Base-by-base conservation (phyloP, 805 yeast species). In the Wickerhamomyces bovis region DNA sequence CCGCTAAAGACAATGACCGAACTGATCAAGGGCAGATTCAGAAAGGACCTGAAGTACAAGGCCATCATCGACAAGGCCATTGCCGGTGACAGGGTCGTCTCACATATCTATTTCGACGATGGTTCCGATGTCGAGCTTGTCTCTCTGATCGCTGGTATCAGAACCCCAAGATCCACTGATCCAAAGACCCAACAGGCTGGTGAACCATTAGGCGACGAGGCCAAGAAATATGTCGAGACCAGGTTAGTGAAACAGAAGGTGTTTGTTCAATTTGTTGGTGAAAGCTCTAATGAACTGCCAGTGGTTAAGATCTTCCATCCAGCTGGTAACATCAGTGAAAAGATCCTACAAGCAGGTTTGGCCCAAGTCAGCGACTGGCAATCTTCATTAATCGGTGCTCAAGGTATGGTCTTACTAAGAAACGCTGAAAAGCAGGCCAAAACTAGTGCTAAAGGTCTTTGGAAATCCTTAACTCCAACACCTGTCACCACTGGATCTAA, bases 311-410 rank as follows among this genome's bases (percentile, higher is more conserved):
- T 87, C 33, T 60, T 70, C 46, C 92, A 85, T 58, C 88, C 95
- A 28, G 84, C 85, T 5, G 95, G 95, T 16, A 81, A 81, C 51
- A 81, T 87, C 55, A 79, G 84, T 48, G 85, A 80, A 53, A 77
- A 78, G 52, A 67, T 88, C 47, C 71, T 88, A 48, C 78, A 75
- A 47, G 72, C 71, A 46, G 96, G 96, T 11, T 71, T 83, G 26
- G 95, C 84, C 12, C 81, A 80, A 53, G 80, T 87, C 42, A 77
- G 81, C 22, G 95, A 88, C 62, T 83, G 92, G 89, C 96, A 89
- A 61, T 78, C 89, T 1, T 60, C 76, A 13, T 56, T 79, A 38
- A 68, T 88, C 47, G 96, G 96, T 6, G 68, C 89, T 11, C 66
- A 72, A 39, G 69, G 70, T 21, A 85, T 88, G 89, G 54, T 74